These are phyloP conservation scores for Bathelium albidoporum DNA, from an alignment of 495 filamentous ascomycete genomes.

Conservation along the genomic window DNA sequence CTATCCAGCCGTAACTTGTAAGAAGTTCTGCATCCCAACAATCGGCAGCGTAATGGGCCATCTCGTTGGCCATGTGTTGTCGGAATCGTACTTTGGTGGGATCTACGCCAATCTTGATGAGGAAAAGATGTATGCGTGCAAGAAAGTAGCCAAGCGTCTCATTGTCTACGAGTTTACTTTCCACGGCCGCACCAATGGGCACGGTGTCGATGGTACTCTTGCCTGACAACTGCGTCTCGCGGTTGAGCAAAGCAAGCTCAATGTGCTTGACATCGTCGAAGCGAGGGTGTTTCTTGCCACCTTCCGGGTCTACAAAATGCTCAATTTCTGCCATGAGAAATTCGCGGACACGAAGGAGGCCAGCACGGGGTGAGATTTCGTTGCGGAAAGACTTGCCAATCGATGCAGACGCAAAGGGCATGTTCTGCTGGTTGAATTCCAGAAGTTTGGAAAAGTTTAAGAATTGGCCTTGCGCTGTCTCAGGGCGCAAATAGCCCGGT, in stretches of 20 bases:
- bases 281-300: conserved; percentile 60
- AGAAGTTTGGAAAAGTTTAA: conserved; percentile 65
- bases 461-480: conserved; percentile 67
- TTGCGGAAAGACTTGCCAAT: conserved; percentile 71
- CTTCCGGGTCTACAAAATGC: conserved; percentile 62
- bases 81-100: conserved; percentile 65
- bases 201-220: conserved; percentile 50
- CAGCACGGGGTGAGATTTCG: conserved; percentile 59
- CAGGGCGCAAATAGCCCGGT: conserved; percentile 54
- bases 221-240: conserved; percentile 60
- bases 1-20: conserved; percentile 75
- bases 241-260: conserved; percentile 57
- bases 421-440: conserved; percentile 62
- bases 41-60: conserved; percentile 76
- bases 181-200: conserved; percentile 62
- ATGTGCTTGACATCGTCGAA: conserved; percentile 59
- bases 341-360: conserved; percentile 58
- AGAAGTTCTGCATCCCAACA: conserved; percentile 79
- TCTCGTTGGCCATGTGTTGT: conserved; percentile 75
- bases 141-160: conserved; percentile 85
- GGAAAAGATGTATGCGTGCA: conserved; percentile 64
- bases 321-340: conserved; percentile 76
- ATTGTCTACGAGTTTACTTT: conserved; percentile 60
- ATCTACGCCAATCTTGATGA: conserved; percentile 60
- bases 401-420: conserved; percentile 69